phyloP scores from a whole-genome alignment of 2,329 filamentous ascomycete species.

The Nigrospora sphaerica region DNA sequence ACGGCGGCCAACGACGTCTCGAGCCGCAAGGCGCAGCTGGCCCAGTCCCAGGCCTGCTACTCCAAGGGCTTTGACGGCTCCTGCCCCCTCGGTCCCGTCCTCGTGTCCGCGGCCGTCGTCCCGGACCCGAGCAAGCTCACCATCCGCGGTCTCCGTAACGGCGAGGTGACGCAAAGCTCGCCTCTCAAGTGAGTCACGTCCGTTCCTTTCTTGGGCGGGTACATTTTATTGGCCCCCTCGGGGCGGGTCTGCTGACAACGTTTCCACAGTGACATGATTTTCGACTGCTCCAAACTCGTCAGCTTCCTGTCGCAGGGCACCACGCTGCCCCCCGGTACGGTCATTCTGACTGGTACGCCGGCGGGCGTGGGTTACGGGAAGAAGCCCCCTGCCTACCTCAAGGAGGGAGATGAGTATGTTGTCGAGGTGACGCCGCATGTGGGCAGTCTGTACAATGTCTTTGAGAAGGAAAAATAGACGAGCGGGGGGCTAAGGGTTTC shows the following conservation, averaged over 20 bases:
- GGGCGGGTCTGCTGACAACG: slow-evolving; percentile 24
- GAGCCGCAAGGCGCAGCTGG: slow-evolving; percentile 47
- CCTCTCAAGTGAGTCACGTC: slow-evolving; percentile 14
- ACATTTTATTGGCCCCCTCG: background rate
- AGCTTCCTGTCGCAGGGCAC: slow-evolving; percentile 36
- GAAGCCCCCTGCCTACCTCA: slow-evolving; percentile 27
- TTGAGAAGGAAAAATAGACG: slow-evolving; percentile 26
- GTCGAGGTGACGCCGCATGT: slow-evolving; percentile 35
- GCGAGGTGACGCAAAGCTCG: slow-evolving; percentile 41
- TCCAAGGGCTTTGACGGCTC: slow-evolving; percentile 53
- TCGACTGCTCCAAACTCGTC: slow-evolving; percentile 22
- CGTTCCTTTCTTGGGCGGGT: background rate
- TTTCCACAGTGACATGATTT: slow-evolving; percentile 27
- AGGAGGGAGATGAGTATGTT: slow-evolving; percentile 31
- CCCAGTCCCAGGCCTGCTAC: slow-evolving; percentile 48
- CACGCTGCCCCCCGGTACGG: slow-evolving; percentile 30
- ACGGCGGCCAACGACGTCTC: slow-evolving; percentile 58
- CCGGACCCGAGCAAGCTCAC: slow-evolving; percentile 31
- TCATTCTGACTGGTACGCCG: slow-evolving; percentile 36
- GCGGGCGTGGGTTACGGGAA: slow-evolving; percentile 31
- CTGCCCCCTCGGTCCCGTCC: slow-evolving; percentile 45
- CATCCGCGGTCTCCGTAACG: slow-evolving; percentile 41
- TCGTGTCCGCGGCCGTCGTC: slow-evolving; percentile 36
- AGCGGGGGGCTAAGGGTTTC: too few relatives aligned
- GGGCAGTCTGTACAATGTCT: slow-evolving; percentile 32